Conservation (phyloP, 768 basidiomycete genomes). For the Tulasnella sp. region DNA sequence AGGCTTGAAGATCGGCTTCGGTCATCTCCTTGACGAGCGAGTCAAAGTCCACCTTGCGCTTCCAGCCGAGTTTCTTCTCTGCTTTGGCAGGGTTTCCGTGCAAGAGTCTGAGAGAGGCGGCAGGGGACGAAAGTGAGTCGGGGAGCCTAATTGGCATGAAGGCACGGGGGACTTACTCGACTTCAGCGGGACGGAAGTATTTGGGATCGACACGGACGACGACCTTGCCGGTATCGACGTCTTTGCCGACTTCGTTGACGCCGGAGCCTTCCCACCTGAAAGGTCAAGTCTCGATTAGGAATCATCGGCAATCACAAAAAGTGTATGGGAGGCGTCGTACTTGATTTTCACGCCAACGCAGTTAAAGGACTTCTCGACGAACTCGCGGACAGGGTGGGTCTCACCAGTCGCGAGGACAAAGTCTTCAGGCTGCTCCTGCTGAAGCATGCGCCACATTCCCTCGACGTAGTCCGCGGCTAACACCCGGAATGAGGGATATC, state of each 20-base stretch:
- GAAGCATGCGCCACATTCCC: slow-evolving; percentile 97
- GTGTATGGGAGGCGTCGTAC: slow-evolving; percentile 40
- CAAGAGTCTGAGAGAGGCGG: slow-evolving; percentile 57
- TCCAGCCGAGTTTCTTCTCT: slow-evolving; percentile 85
- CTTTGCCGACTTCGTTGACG: slow-evolving; percentile 71
- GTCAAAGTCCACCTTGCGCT: slow-evolving; percentile 77
- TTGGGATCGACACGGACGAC: slow-evolving; percentile 80
- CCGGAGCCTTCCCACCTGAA: slow-evolving; percentile 72
- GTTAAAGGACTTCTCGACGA: slow-evolving; percentile 80
- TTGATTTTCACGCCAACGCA: slow-evolving; percentile 60
- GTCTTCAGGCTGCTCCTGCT: slow-evolving; percentile 77
- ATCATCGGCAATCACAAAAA: neutral
- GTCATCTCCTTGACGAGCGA: slow-evolving; percentile 91
- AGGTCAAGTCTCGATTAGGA: neutral
- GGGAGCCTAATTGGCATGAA: neutral
- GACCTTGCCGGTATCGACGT: slow-evolving; percentile 60
- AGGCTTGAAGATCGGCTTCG: slow-evolving; percentile 67
- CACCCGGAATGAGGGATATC: no score
- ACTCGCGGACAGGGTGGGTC: slow-evolving; percentile 92
- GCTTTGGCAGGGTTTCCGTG: slow-evolving; percentile 89
- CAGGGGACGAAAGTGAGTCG: neutral
- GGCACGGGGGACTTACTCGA: slow-evolving; percentile 61
- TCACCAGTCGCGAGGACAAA: slow-evolving; percentile 95
- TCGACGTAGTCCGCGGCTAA: slow-evolving; percentile 67
- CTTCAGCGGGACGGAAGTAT: slow-evolving; percentile 95